Base-by-base conservation (phyloP, 768 basidiomycete species). In the Trametes elegans region DNA sequence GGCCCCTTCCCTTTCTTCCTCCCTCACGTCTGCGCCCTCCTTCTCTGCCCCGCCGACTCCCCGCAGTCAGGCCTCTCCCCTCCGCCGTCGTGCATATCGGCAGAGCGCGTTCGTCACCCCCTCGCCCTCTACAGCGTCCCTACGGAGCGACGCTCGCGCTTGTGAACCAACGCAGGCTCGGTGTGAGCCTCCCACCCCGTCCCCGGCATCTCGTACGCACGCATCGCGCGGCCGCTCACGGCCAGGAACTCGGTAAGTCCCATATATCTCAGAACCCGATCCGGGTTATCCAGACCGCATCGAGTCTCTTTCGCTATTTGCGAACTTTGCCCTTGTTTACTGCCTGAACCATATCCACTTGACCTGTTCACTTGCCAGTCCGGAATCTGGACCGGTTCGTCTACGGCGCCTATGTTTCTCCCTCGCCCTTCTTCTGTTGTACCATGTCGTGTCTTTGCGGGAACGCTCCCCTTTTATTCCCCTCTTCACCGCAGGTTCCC, bases 201-300 rank as follows among this genome's bases (percentile, higher is more conserved):
- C 64, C 21, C 63, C 59, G 29, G 58, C 63, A 23, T 54, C 63
- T 35, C 57, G 58, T 51, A 57, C 59, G 26, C 64, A 60, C 59
- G 50, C 48, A 35, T 28, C 51, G 49, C 59, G 54, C 45, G n/a
- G n/a, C n/a, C n/a, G 38, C 29, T 19, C 34, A 26, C 57, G 43
- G 46, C 26, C 40, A 27, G n/a, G 27, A 40, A 49, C 60, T 54
- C 60, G 64, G 64, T 65, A 53, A 60, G 64, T 61, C 18, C 31
- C 32, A 36, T 16, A 54, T 54, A 28, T 39, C 18, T 35, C 43
- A 40, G 32, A 14, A 28, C 53, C 52, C 43, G 34, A 34, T 35
- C 49, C 23, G 46, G 42, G 35, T 35, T 40, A 50, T 45, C 47
- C 57, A 53, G 51, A 43, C 57, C 57, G 41, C 46, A 53, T 58